Evolutionary conservation across 2,329 filamentous ascomycete species (phyloP).

Genomic region (Penicillium sp.): DNA sequence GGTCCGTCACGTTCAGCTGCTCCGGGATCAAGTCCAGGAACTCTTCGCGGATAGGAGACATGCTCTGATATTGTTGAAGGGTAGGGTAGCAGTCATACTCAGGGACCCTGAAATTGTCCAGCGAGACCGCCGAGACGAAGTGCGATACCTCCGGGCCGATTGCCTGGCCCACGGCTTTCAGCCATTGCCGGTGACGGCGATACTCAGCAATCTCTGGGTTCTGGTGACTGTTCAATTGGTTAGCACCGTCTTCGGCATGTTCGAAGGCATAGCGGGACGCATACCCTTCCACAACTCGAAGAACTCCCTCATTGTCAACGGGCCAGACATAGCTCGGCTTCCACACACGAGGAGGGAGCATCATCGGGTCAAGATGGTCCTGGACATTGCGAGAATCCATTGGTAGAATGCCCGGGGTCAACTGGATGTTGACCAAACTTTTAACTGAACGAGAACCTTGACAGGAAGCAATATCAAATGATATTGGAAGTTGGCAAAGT

Average conservation of each 20-base stretch:
- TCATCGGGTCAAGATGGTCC: not conserved
- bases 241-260: not conserved
- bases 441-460: not conserved
- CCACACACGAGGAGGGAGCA: not conserved
- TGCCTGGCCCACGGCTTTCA: not conserved
- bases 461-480: not conserved
- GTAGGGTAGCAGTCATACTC: not conserved
- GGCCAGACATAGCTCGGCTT: not conserved
- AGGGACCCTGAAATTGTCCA: not conserved
- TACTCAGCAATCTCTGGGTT: not conserved
- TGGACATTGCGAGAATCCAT: not conserved
- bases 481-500: not conserved
- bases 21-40: not conserved
- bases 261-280: not conserved
- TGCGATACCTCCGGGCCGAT: not conserved
- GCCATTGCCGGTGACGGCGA: not conserved
- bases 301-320: not conserved
- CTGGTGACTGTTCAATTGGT: not conserved
- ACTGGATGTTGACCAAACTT: not conserved
- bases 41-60: not conserved
- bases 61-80: not conserved
- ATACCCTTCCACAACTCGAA: not conserved
- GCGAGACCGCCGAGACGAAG: not conserved
- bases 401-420: not conserved
- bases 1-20: not conserved